These are phyloP conservation scores for Yamadazyma sp. DNA, from an alignment of 805 yeast species.

Conservation along the genomic window DNA sequence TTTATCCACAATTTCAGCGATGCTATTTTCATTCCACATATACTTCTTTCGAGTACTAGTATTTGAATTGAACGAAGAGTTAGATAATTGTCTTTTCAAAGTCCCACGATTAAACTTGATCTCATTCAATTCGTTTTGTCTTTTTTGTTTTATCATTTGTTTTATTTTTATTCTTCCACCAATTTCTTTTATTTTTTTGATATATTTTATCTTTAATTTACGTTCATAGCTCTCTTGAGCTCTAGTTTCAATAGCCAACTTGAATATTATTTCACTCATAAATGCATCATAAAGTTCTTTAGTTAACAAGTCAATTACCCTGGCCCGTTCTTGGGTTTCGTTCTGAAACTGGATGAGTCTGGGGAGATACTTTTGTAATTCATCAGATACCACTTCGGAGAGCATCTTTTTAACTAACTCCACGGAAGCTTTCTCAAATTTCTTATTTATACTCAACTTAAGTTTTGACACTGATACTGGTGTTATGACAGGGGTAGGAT, in stretches of 20 bases:
- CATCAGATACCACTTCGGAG: slow-evolving; percentile 22
- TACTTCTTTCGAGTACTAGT: slow-evolving; percentile 13
- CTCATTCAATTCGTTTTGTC: slow-evolving; percentile 34
- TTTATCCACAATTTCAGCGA: slow-evolving; percentile 21
- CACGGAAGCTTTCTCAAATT: slow-evolving; percentile 28
- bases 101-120: slow-evolving; percentile 19
- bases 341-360: slow-evolving; percentile 25
- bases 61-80: slow-evolving; percentile 10
- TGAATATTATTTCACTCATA: slow-evolving; percentile 54
- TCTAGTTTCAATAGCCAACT: slow-evolving; percentile 38
- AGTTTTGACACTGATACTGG: too few relatives aligned
- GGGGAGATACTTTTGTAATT: slow-evolving; percentile 24
- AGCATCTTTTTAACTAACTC: slow-evolving; percentile 23
- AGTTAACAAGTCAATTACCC: slow-evolving; percentile 40
- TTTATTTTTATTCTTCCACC: slow-evolving; percentile 27
- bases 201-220: slow-evolving; percentile 26
- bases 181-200: slow-evolving; percentile 30
- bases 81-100: slow-evolving; percentile 18
- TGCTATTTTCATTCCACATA: slow-evolving; percentile 15
- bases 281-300: slow-evolving; percentile 59
- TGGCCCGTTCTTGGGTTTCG: slow-evolving; percentile 19
- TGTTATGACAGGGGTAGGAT: neutral
- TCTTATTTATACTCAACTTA: slow-evolving; percentile 25
- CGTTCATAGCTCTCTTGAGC: slow-evolving; percentile 44
- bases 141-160: slow-evolving; percentile 19